Conservation (phyloP, 352 stramenopile species). For the Ochromonadaceae sp. region DNA sequence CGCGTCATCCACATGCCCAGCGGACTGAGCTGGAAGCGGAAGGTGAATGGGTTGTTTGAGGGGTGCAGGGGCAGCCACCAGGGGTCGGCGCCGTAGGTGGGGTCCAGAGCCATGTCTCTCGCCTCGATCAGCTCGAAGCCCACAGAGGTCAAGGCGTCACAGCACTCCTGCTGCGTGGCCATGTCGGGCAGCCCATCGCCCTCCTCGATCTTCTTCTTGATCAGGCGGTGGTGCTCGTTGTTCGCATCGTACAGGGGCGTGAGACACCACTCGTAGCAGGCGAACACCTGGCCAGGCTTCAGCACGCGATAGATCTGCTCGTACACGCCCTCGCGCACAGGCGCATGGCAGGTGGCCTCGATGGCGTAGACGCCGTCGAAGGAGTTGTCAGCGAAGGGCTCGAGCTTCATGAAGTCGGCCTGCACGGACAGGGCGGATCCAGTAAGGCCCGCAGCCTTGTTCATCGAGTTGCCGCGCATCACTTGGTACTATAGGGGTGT, state of each 20-base stretch:
- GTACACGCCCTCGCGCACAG: constrained; percentile 41
- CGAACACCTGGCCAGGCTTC: constrained; percentile 53
- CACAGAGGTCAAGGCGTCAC: constrained; percentile 33
- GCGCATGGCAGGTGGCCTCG: constrained; percentile 63
- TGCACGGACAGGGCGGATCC: constrained; percentile 35
- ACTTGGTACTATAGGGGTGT: constrained; percentile 40
- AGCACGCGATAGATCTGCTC: constrained; percentile 51
- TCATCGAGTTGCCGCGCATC: constrained; percentile 49
- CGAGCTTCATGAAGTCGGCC: constrained; percentile 61
- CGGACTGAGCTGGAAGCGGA: constrained; percentile 37
- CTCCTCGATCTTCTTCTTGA: constrained; percentile 58
- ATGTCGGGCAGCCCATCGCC: constrained; percentile 55
- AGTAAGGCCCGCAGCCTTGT: constrained; percentile 30
- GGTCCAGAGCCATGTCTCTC: constrained; percentile 38
- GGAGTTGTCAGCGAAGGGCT: constrained; percentile 42
- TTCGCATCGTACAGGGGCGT: constrained; percentile 51
- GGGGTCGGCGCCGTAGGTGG: constrained; percentile 32
- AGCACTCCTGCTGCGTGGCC: constrained; percentile 33
- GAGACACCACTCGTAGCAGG: constrained; percentile 62
- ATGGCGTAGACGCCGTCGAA: constrained; percentile 68
- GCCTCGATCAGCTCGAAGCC: constrained; percentile 42
- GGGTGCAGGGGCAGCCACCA: constrained; percentile 40
- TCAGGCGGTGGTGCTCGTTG: constrained; percentile 42
- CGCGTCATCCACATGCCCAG: constrained; percentile 30
- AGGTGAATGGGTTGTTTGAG: constrained; percentile 33